Percentiles rank a stretch among this genome's conserved stretches.
phyloP scores from a whole-genome alignment of 768 basidiomycete species.

The Lactifluus piperatus region DNA sequence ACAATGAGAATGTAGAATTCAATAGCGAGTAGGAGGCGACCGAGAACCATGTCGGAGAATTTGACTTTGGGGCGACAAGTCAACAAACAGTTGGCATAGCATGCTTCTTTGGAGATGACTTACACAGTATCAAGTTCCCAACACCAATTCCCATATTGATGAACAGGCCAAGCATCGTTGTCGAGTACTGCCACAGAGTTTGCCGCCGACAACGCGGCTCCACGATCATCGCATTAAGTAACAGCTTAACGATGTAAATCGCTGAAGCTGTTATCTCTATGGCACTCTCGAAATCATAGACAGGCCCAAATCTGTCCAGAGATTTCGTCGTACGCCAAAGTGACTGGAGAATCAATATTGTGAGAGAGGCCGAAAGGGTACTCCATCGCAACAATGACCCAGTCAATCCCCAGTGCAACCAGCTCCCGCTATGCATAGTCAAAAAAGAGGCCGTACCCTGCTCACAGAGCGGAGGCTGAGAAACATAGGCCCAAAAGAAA shows the following conservation, averaged over 20 bases:
- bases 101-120: conserved; percentile 26
- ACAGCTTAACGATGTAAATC: conserved; percentile 53
- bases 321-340: conserved; percentile 46
- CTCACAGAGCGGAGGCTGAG: conserved; percentile 45
- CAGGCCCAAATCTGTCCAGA: conserved; percentile 32
- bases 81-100: background rate
- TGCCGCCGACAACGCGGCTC: conserved; percentile 33
- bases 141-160: conserved; percentile 46
- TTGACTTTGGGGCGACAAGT: conserved; percentile 34
- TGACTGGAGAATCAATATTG: conserved; percentile 49
- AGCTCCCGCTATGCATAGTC: conserved; percentile 43
- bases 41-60: conserved; percentile 61
- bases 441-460: conserved; percentile 18
- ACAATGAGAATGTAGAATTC: conserved; percentile 56
- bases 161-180: conserved; percentile 43
- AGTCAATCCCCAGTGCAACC: conserved; percentile 53
- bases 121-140: conserved; percentile 50
- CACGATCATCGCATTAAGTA: conserved; percentile 46
- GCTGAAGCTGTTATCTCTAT: conserved; percentile 50
- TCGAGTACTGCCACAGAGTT: conserved; percentile 38
- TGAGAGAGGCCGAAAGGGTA: conserved; percentile 37
- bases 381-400: conserved; percentile 46
- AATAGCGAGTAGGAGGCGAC: conserved; percentile 55
- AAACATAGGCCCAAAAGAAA: conserved; percentile 62
- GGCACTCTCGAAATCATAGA: conserved; percentile 51